Conservation (phyloP, 768 basidiomycete genomes). For the Dentipellis fragilis region DNA sequence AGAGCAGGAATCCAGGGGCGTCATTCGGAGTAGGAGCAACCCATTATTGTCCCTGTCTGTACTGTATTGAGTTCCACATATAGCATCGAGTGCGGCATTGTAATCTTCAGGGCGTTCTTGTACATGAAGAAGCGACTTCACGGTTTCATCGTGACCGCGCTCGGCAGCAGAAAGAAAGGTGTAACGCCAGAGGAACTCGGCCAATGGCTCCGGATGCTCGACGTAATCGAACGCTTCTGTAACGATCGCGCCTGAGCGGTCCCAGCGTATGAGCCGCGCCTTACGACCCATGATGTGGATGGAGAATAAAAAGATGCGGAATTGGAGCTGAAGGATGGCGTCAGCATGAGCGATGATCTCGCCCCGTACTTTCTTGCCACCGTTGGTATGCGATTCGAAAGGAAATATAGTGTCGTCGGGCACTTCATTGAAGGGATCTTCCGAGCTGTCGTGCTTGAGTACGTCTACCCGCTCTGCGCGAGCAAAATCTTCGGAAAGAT, state of each 20-base stretch:
- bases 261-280: conserved; percentile 5
- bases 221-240: conserved; percentile 2
- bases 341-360: conserved; percentile 1
- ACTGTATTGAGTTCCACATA: no score
- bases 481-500: no score
- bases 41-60: no score
- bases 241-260: conserved; percentile 1
- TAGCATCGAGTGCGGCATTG: no score
- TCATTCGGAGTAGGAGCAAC: no score
- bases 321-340: neutral
- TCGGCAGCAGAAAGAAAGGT: neutral
- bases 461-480: neutral
- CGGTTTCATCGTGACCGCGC: neutral
- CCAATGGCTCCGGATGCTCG: neutral
- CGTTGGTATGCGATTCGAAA: neutral
- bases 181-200: conserved; percentile 4
- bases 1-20: no score
- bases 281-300: neutral
- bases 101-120: no score
- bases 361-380: neutral
- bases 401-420: no score
- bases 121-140: no score
- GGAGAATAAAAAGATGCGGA: neutral
- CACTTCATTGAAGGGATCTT: neutral
- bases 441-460: neutral